phyloP scores from a whole-genome alignment of 1,284 basidiomycete species.

The Boletus hoseneyae region DNA sequence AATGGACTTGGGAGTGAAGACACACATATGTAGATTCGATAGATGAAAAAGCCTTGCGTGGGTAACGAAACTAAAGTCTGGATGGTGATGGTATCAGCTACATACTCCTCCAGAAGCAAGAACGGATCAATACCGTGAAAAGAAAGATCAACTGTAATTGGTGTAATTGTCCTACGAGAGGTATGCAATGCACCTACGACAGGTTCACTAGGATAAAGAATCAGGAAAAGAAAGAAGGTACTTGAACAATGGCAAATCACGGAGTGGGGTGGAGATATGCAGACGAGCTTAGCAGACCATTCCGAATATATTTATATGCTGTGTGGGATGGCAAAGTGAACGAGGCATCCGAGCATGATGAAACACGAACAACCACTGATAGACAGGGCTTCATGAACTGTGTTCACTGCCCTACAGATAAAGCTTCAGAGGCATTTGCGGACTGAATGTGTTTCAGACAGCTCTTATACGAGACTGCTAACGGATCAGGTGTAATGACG shows the following conservation, averaged over 20 bases:
- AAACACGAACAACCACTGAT: background rate
- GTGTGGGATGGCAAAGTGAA: background rate
- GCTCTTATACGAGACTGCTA: no score
- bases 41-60: conserved; percentile 9
- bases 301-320: background rate
- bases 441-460: no score
- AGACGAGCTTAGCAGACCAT: background rate
- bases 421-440: no score
- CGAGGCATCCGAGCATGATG: background rate
- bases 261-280: background rate
- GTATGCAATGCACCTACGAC: no score
- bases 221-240: no score
- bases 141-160: background rate
- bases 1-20: background rate
- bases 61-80: no score
- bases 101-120: no score
- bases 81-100: no score
- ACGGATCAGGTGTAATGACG: no score
- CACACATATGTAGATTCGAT: conserved; percentile 18
- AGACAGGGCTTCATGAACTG: background rate
- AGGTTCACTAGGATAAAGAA: no score
- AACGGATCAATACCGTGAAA: background rate
- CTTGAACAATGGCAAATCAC: background rate
- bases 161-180: no score
- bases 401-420: background rate